These are phyloP conservation scores for Letharia columbiana DNA, from an alignment of 495 filamentous ascomycete species.

Conservation along the genomic window DNA sequence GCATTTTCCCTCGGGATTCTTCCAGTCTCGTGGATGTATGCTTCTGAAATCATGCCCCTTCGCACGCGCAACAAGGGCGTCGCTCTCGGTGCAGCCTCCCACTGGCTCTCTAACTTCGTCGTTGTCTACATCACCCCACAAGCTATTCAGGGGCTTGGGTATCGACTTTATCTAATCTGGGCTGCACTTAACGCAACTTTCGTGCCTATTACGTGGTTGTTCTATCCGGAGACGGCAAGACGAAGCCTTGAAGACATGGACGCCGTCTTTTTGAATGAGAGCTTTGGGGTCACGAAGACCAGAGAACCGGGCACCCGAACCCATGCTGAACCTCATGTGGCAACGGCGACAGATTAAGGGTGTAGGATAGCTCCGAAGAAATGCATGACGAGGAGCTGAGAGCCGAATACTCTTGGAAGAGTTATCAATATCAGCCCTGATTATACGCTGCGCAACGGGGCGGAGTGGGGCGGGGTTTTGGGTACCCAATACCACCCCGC, in stretches of 20 bases:
- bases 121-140: constrained; percentile 42
- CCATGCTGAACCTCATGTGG: no score
- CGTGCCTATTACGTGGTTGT: constrained; percentile 52
- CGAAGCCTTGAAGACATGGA: constrained; percentile 31
- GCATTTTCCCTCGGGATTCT: constrained; percentile 46
- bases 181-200: constrained; percentile 38
- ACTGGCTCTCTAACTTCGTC: constrained; percentile 43
- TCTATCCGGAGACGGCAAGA: constrained; percentile 46
- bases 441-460: no score
- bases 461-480: no score
- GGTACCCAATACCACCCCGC: no score
- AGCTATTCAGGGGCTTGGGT: constrained; percentile 34
- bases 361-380: no score
- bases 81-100: constrained; percentile 37
- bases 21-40: constrained; percentile 65
- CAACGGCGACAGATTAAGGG: no score
- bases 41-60: constrained; percentile 65
- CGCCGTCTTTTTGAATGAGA: constrained; percentile 18
- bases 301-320: constrained; percentile 10
- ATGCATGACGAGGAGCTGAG: no score
- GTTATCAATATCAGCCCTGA: no score
- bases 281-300: constrained; percentile 21
- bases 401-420: no score
- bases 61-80: constrained; percentile 59
- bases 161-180: constrained; percentile 35